Percentiles rank a stretch among this genome's conserved stretches.
phyloP scores from a whole-genome alignment of 768 basidiomycete genomes.

The Megacollybia marginata region DNA sequence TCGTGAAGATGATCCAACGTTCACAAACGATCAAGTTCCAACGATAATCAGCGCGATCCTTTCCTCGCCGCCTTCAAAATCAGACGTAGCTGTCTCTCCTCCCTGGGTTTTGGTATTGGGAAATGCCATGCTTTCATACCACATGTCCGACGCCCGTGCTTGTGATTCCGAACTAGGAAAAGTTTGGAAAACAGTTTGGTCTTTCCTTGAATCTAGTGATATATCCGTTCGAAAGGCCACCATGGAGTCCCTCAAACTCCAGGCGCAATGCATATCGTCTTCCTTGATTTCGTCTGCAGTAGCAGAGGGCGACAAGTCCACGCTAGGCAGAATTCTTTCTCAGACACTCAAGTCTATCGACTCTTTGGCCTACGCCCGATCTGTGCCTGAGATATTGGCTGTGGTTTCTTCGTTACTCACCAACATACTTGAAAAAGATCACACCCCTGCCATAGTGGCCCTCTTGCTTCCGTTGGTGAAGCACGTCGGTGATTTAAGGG shows the following conservation, averaged over 20 bases:
- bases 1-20: slow-evolving; percentile 39
- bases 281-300: slow-evolving; percentile 49
- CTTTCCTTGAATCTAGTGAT: slow-evolving; percentile 70
- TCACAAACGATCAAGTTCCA: slow-evolving; percentile 47
- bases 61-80: slow-evolving; percentile 59
- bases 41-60: slow-evolving; percentile 63
- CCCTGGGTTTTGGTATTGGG: slow-evolving; percentile 79
- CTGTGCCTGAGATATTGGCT: slow-evolving; percentile 74
- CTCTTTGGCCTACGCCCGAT: slow-evolving; percentile 62
- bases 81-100: slow-evolving; percentile 59
- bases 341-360: slow-evolving; percentile 65
- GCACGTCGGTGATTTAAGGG: slow-evolving; percentile 66
- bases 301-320: slow-evolving; percentile 41
- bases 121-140: slow-evolving; percentile 62
- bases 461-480: slow-evolving; percentile 64
- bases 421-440: slow-evolving; percentile 45
- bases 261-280: slow-evolving; percentile 67
- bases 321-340: slow-evolving; percentile 54
- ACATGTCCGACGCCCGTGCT: slow-evolving; percentile 36
- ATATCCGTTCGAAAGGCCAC: slow-evolving; percentile 52
- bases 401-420: slow-evolving; percentile 65
- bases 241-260: slow-evolving; percentile 51
- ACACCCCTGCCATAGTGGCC: slow-evolving; percentile 53
- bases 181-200: slow-evolving; percentile 73
- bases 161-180: slow-evolving; percentile 48